Conservation (phyloP, 2,329 filamentous ascomycete species). For the Fusarium hainanense region DNA sequence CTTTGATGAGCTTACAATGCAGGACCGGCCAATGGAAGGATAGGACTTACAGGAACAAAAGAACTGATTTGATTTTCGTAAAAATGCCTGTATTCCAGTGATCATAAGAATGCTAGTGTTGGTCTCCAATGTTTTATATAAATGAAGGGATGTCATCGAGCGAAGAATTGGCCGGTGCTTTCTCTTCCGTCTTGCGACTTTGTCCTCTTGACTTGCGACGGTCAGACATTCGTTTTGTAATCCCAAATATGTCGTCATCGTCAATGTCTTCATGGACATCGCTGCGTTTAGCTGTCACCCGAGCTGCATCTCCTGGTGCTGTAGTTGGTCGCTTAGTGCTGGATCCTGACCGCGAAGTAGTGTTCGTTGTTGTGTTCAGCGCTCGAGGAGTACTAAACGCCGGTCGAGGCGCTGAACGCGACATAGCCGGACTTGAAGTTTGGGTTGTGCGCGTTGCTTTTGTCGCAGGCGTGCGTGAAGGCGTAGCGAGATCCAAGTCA, state of each 20-base stretch:
- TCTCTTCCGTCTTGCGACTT: slow-evolving; percentile 35
- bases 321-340: slow-evolving; percentile 9
- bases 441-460: slow-evolving; percentile 16
- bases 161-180: slow-evolving; percentile 21
- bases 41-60: slow-evolving; percentile 42
- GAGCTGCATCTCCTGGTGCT: slow-evolving; percentile 8
- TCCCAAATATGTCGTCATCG: slow-evolving; percentile 52
- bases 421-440: slow-evolving; percentile 17
- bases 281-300: not conserved
- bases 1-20: slow-evolving; percentile 79
- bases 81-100: not conserved
- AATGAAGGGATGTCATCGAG: slow-evolving; percentile 54
- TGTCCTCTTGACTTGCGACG: slow-evolving; percentile 49
- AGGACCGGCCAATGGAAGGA: slow-evolving; percentile 52
- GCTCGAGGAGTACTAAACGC: slow-evolving; percentile 25
- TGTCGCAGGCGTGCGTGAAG: slow-evolving; percentile 11
- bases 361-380: slow-evolving; percentile 13
- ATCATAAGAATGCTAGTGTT: not conserved
- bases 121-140: slow-evolving; percentile 41
- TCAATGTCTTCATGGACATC: slow-evolving; percentile 40
- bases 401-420: slow-evolving; percentile 25
- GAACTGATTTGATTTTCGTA: slow-evolving; percentile 32
- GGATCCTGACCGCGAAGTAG: not conserved
- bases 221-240: slow-evolving; percentile 47
- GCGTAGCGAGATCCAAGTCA: slow-evolving; percentile 29